A percentile compares a stretch with the other conserved stretches of the same genome.
Evolutionary conservation across 139 green algal species (phyloP).

Genomic region (Coelastrella sp.): DNA sequence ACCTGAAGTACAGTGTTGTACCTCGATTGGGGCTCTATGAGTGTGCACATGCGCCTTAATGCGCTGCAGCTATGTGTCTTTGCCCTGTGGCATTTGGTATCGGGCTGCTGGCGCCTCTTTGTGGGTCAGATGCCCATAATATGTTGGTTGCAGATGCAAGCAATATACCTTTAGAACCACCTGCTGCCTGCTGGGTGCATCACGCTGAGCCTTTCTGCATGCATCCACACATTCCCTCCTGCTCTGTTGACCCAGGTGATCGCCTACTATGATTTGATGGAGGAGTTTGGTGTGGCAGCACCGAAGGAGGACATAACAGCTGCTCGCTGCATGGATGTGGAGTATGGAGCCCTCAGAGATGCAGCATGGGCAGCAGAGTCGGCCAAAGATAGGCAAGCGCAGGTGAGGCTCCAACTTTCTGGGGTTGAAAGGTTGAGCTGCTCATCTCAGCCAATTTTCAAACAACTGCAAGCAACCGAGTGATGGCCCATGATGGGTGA

Average conservation of each 20-base stretch:
- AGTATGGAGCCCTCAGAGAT: slow-evolving; percentile 69
- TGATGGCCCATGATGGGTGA: too few species aligned
- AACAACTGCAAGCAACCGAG: too few species aligned
- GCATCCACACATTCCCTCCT: neutral
- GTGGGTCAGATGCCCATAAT: too few species aligned
- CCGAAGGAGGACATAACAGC: slow-evolving; percentile 71
- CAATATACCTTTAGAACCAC: too few species aligned
- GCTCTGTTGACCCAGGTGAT: slow-evolving; percentile 51
- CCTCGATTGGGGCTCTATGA: neutral
- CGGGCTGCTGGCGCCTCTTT: too few species aligned
- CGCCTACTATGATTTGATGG: slow-evolving; percentile 71
- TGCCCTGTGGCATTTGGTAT: too few species aligned
- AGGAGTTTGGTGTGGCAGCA: slow-evolving; percentile 73
- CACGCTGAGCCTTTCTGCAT: neutral
- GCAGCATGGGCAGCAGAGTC: slow-evolving; percentile 66
- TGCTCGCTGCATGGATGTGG: slow-evolving; percentile 67
- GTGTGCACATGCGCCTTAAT: too few species aligned
- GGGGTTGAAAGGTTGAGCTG: neutral
- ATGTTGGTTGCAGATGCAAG: too few species aligned
- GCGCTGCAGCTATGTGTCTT: too few species aligned
- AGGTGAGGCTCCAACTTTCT: slow-evolving; percentile 21
- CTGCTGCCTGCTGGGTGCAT: too few species aligned
- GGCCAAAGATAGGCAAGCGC: slow-evolving; percentile 46
- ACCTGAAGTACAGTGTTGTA: neutral
- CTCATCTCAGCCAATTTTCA: too few species aligned